Percentiles rank a stretch among this genome's conserved stretches.
phyloP scores from a whole-genome alignment of 257 asterid genomes.

The Verbascum thapsus region DNA sequence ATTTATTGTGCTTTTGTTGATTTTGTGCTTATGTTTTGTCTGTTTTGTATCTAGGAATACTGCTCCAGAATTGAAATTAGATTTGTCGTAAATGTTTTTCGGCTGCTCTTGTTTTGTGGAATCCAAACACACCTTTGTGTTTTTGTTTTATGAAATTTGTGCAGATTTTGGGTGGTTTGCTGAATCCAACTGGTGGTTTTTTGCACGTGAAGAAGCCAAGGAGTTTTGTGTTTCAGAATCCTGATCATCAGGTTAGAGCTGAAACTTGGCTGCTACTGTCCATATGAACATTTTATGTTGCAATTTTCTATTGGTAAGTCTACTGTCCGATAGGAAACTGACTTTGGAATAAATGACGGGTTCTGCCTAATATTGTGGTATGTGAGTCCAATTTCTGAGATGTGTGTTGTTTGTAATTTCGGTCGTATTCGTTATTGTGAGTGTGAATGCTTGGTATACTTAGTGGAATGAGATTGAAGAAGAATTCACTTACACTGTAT shows the following conservation, averaged over 20 bases:
- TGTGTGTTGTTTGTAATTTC: neutral
- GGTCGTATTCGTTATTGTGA: neutral
- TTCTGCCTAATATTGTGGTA: neutral
- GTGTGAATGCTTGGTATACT: neutral
- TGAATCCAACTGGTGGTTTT: conserved; percentile 72
- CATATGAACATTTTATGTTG: too few relatives aligned
- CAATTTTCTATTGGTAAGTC: conserved; percentile 19
- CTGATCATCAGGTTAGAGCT: conserved; percentile 81
- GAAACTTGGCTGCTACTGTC: too few relatives aligned
- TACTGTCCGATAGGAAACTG: neutral
- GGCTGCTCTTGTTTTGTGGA: neutral
- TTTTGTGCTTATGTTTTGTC: neutral
- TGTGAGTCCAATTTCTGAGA: neutral
- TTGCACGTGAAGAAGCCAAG: conserved; percentile 71
- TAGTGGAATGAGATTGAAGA: neutral
- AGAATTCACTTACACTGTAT: neutral
- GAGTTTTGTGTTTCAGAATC: conserved; percentile 95
- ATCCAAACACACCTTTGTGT: neutral
- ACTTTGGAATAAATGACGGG: neutral
- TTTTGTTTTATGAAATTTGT: conserved; percentile 9
- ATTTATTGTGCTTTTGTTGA: conserved; percentile 1
- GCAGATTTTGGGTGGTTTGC: conserved; percentile 88
- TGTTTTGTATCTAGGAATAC: conserved; percentile 1
- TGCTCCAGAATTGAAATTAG: conserved; percentile 2
- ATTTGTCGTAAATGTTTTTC: neutral